phyloP scores from a whole-genome alignment of 1,284 basidiomycete genomes.

The Cutaneotrichosporon spelunceum region DNA sequence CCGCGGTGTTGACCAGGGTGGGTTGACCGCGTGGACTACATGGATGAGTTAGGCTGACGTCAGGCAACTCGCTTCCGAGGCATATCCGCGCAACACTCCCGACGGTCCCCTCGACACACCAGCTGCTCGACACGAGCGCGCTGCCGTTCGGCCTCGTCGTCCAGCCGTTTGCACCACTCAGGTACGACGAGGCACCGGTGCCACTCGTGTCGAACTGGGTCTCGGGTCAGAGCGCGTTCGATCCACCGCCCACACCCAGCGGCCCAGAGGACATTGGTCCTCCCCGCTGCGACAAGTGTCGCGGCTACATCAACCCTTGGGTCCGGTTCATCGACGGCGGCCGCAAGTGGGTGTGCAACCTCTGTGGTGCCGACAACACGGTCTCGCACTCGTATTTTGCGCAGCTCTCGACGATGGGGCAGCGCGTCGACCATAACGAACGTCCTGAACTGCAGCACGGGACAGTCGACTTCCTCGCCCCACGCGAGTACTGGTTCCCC shows the following conservation, averaged over 20 bases:
- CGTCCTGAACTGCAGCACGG: slow-evolving; percentile 87
- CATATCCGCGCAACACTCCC: slow-evolving; percentile 66
- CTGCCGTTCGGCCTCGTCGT: slow-evolving; percentile 81
- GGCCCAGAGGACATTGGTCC: slow-evolving; percentile 61
- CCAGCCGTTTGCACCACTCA: slow-evolving; percentile 84
- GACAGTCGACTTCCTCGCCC: slow-evolving; percentile 85
- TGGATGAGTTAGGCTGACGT: neutral
- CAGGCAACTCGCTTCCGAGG: slow-evolving; percentile 67
- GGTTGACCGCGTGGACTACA: slow-evolving; percentile 21
- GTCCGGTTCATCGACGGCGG: slow-evolving; percentile 83
- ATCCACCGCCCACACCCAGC: slow-evolving; percentile 72
- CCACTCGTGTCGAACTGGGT: slow-evolving; percentile 63
- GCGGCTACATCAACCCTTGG: slow-evolving; percentile 95
- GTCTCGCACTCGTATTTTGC: slow-evolving; percentile 81
- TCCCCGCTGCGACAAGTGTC: slow-evolving; percentile 78
- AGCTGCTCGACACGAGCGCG: slow-evolving; percentile 75
- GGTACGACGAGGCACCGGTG: slow-evolving; percentile 74
- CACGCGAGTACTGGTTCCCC: slow-evolving; percentile 82
- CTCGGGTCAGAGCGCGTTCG: slow-evolving; percentile 45
- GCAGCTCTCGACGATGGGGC: slow-evolving; percentile 73
- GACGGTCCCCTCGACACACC: slow-evolving; percentile 72
- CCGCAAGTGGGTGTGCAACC: slow-evolving; percentile 84
- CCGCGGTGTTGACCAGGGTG: slow-evolving; percentile 87
- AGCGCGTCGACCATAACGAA: slow-evolving; percentile 76
- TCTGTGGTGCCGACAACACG: slow-evolving; percentile 80